Percentiles rank a stretch among this genome's conserved stretches.
Conservation (phyloP, 352 stramenopile genomes). For the Pythium oligandrum region DNA sequence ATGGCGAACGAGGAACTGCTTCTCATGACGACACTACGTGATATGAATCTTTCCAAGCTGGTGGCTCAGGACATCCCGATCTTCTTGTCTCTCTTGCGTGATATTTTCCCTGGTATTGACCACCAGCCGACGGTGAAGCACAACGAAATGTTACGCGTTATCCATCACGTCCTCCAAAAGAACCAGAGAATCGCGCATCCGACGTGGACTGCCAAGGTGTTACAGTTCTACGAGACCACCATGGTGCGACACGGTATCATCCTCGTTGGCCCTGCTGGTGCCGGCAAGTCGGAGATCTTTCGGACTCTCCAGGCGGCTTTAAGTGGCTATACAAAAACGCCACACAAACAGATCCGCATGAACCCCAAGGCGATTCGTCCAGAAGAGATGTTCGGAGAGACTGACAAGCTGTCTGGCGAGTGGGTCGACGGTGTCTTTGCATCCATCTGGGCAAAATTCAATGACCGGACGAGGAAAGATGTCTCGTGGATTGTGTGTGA, state of each 20-base stretch:
- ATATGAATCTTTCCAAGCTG: constrained; percentile 94
- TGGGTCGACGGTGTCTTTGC: constrained; percentile 81
- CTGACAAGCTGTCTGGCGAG: constrained; percentile 66
- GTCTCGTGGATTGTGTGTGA: constrained; percentile 92
- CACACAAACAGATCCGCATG: constrained; percentile 71
- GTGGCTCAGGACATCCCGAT: constrained; percentile 89
- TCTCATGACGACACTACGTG: constrained; percentile 93
- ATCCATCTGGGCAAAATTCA: constrained; percentile 84
- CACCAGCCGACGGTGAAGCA: constrained; percentile 49
- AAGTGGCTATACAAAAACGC: constrained; percentile 47
- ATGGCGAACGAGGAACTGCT: constrained; percentile 92
- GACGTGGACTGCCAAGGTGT: constrained; percentile 85
- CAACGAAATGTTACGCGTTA: constrained; percentile 55
- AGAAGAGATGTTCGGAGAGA: constrained; percentile 83
- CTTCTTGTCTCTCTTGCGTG: constrained; percentile 85
- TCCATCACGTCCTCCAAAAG: constrained; percentile 73
- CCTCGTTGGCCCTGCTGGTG: constrained; percentile 82
- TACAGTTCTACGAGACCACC: constrained; percentile 92
- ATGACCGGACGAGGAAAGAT: constrained; percentile 77
- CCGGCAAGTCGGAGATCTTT: constrained; percentile 76
- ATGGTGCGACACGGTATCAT: constrained; percentile 91
- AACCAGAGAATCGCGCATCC: constrained; percentile 54
- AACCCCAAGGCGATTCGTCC: constrained; percentile 81
- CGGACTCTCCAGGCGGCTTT: constrained; percentile 63
- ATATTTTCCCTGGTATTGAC: constrained; percentile 82